Conservation (phyloP, 1,284 basidiomycete species). For the Malassezia yamatoensis region DNA sequence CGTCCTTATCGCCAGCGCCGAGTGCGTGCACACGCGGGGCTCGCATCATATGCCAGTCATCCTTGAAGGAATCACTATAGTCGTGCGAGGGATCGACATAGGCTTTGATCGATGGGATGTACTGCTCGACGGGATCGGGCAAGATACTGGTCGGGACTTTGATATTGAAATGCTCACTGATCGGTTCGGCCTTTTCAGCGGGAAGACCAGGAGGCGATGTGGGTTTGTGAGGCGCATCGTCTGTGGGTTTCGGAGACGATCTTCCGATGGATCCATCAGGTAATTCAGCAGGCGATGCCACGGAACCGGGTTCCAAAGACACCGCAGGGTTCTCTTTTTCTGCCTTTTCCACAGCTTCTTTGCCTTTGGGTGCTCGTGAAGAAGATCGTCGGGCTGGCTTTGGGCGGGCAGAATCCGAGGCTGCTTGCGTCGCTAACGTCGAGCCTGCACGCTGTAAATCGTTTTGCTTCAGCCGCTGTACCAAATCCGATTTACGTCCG, state of each 20-base stretch:
- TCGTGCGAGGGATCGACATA: constrained; percentile 3
- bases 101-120: constrained; percentile 12
- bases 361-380: constrained; percentile 18
- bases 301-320: constrained; percentile 26
- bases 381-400: constrained; percentile 13
- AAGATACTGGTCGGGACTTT: constrained; percentile 30
- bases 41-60: constrained; percentile 8
- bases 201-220: constrained; percentile 29
- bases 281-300: constrained; percentile 25
- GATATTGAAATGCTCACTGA: constrained; percentile 33
- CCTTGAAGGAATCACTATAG: constrained; percentile 7
- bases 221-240: constrained; percentile 15
- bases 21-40: constrained; percentile 10
- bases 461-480: constrained; percentile 33
- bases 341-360: constrained; percentile 16
- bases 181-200: constrained; percentile 21
- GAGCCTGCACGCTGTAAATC: constrained; percentile 32
- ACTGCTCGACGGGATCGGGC: constrained; percentile 18
- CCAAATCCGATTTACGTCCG: constrained; percentile 35
- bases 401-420: background rate
- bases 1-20: background rate
- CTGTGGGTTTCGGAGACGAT: constrained; percentile 18
- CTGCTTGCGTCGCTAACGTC: constrained; percentile 21
- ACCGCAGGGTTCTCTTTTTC: constrained; percentile 23
- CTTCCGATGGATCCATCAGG: constrained; percentile 18